A percentile compares a stretch with the other conserved stretches of the same genome.
These are phyloP conservation scores for Spinellus fusiger DNA, from an alignment of 192 early-diverging fungal genomes.

Conservation along the genomic window DNA sequence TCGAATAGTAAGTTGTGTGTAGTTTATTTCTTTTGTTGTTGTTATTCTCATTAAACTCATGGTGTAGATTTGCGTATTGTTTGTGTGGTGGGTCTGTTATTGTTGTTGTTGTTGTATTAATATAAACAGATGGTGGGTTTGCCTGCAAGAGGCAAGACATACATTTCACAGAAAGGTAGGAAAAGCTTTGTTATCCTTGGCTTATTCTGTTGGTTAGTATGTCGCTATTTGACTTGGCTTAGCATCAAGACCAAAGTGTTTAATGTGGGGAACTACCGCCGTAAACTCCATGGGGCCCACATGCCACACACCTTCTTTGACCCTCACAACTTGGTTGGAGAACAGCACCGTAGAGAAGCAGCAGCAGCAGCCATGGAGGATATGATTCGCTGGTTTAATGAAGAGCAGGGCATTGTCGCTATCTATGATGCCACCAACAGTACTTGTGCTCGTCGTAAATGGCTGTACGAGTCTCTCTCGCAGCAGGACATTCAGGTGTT, in stretches of 20 bases:
- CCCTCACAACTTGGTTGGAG: slow-evolving; percentile 67
- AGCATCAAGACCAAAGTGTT: slow-evolving; percentile 91
- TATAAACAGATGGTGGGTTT: slow-evolving; percentile 86
- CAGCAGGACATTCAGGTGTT: slow-evolving; percentile 81
- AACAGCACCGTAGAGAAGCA: slow-evolving; percentile 69
- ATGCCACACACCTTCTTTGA: slow-evolving; percentile 88
- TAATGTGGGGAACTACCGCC: slow-evolving; percentile 98
- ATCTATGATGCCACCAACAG: slow-evolving; percentile 99
- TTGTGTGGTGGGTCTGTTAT: slow-evolving; percentile 26
- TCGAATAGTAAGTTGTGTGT: not conserved
- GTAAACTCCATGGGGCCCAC: slow-evolving; percentile 78
- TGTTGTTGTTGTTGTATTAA: not conserved
- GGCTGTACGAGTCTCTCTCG: slow-evolving; percentile 65
- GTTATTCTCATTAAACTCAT: not conserved
- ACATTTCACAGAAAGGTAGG: slow-evolving; percentile 85
- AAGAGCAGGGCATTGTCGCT: slow-evolving; percentile 77
- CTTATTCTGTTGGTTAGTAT: slow-evolving; percentile 42
- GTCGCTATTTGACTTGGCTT: slow-evolving; percentile 94
- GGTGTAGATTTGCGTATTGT: slow-evolving; percentile 27
- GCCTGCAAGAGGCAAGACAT: slow-evolving; percentile 95
- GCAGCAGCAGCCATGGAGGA: slow-evolving; percentile 82
- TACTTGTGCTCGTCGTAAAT: slow-evolving; percentile 71
- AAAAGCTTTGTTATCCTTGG: not conserved
- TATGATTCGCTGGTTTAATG: slow-evolving; percentile 89
- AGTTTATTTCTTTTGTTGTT: not conserved